Percentiles rank a stretch among this genome's conserved stretches.
Conservation (phyloP, 805 yeast species). For the Metschnikowia kunwiensis region DNA sequence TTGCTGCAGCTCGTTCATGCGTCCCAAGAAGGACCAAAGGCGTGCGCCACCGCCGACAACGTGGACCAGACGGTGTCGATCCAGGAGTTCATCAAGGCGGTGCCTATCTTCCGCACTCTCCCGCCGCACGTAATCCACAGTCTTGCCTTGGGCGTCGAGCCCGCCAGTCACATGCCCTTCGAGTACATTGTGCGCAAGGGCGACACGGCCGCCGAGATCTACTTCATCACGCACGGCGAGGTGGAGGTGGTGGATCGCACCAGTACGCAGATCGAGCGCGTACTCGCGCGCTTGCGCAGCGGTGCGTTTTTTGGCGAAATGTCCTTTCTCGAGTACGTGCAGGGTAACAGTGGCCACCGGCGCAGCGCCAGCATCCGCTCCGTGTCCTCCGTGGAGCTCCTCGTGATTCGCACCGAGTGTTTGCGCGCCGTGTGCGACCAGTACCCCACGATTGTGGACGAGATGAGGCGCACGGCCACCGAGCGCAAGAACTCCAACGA, state of each 20-base stretch:
- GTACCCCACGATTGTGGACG: constrained; percentile 57
- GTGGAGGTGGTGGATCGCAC: constrained; percentile 56
- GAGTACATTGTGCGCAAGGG: constrained; percentile 60
- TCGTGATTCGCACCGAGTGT: constrained; percentile 56
- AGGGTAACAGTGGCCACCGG: constrained; percentile 25
- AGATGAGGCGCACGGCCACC: constrained; percentile 59
- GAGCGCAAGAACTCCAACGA: constrained; percentile 36
- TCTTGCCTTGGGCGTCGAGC: constrained; percentile 62
- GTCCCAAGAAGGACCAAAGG: constrained; percentile 6
- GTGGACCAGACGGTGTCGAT: constrained; percentile 56
- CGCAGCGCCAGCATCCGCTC: constrained; percentile 67
- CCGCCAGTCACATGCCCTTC: constrained; percentile 50
- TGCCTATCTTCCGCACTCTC: constrained; percentile 57
- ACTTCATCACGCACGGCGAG: constrained; percentile 63
- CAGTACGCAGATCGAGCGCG: constrained; percentile 29
- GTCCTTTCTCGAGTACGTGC: constrained; percentile 56
- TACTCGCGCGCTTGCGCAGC: constrained; percentile 55
- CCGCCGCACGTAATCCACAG: constrained; percentile 61
- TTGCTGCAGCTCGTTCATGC: constrained; percentile 14
- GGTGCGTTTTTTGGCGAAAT: constrained; percentile 77
- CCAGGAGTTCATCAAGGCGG: constrained; percentile 53
- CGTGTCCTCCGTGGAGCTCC: constrained; percentile 54
- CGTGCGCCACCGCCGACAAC: constrained; percentile 20
- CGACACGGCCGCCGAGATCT: constrained; percentile 60
- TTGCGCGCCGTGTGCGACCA: constrained; percentile 52